A percentile compares a stretch with the other conserved stretches of the same genome.
Conservation (phyloP, 108 stramenopile species). For the Mediolabrus comicus region DNA sequence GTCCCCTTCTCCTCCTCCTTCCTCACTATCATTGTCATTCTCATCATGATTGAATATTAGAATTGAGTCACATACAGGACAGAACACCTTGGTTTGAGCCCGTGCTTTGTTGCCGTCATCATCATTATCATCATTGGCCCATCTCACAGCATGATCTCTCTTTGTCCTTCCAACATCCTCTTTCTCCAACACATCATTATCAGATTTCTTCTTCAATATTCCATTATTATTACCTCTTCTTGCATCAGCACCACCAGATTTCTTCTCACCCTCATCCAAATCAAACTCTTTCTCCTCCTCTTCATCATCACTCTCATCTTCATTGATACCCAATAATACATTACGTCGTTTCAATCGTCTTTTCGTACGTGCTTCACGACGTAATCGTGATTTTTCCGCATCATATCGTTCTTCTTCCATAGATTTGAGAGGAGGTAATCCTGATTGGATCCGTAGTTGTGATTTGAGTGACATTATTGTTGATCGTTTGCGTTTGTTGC, state of each 20-base stretch:
- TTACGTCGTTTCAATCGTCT: constrained; percentile 14
- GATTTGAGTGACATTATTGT: constrained; percentile 45
- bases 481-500: constrained; percentile 4
- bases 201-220: constrained; percentile 7
- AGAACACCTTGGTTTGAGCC: constrained; percentile 38
- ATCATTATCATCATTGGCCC: background rate
- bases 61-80: constrained; percentile 40
- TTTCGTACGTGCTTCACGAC: constrained; percentile 29
- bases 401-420: constrained; percentile 47
- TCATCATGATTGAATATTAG: constrained; percentile 4
- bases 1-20: background rate
- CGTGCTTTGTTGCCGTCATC: background rate
- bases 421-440: constrained; percentile 30
- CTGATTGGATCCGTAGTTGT: constrained; percentile 28
- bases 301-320: constrained; percentile 2
- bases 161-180: constrained; percentile 5
- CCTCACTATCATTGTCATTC: background rate
- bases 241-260: background rate
- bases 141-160: background rate
- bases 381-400: constrained; percentile 32
- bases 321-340: constrained; percentile 9
- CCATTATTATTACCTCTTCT: background rate
- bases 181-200: background rate
- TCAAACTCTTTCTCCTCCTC: constrained; percentile 23
- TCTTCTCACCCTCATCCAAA: constrained; percentile 12